phyloP scores from a whole-genome alignment of 805 yeast species.

The Zygoascus tannicola region DNA sequence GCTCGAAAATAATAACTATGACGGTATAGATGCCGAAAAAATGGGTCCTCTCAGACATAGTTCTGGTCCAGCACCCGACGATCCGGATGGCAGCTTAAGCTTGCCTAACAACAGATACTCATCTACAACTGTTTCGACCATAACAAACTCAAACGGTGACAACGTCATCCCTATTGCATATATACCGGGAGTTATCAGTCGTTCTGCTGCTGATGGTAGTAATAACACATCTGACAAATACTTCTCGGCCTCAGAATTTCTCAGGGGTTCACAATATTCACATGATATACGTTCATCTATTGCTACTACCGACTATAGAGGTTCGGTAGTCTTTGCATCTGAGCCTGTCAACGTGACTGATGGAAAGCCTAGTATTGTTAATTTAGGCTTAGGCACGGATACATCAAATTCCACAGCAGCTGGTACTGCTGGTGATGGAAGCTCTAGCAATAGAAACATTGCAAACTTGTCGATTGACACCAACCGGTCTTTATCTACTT shows the following conservation, averaged over 20 bases:
- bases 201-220: conserved; percentile 12
- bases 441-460: neutral
- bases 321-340: conserved; percentile 37
- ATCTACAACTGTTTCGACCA: conserved; percentile 23
- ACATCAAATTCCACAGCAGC: no score
- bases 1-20: neutral
- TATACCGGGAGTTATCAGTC: conserved; percentile 73
- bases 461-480: conserved; percentile 3
- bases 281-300: conserved; percentile 28
- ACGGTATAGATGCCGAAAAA: neutral
- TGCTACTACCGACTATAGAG: conserved; percentile 32
- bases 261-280: conserved; percentile 18
- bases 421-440: neutral
- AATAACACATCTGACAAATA: conserved; percentile 18
- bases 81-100: neutral
- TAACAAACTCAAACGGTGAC: conserved; percentile 49
- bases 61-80: neutral
- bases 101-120: neutral
- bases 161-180: conserved; percentile 87
- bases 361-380: conserved; percentile 63
- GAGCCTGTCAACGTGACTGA: conserved; percentile 50
- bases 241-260: conserved; percentile 21
- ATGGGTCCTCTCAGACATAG: neutral
- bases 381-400: no score
- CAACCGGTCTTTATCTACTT: neutral